phyloP scores from a whole-genome alignment of 805 yeast species.

The Candida fluviatilis region DNA sequence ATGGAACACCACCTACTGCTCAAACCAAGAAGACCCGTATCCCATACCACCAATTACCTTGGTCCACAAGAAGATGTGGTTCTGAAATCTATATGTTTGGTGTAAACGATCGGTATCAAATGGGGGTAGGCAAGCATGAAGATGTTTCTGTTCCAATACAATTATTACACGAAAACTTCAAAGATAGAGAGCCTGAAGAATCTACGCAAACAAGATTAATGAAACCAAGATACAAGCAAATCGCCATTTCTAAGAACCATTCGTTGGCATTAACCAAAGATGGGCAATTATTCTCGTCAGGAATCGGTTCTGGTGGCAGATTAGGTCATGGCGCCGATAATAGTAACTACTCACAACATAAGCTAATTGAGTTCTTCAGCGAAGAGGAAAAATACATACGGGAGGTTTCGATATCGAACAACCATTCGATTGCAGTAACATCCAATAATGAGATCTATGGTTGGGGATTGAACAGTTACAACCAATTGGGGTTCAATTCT shows the following conservation, averaged over 20 bases:
- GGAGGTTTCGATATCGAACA: conserved; percentile 52
- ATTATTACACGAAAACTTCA: conserved; percentile 27
- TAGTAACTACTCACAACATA: conserved; percentile 39
- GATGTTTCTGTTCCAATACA: conserved; percentile 40
- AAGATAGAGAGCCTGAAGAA: conserved; percentile 7
- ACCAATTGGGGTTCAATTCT: conserved; percentile 56
- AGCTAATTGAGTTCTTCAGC: conserved; percentile 35
- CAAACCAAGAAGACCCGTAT: too few relatives aligned
- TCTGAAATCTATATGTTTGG: conserved; percentile 61
- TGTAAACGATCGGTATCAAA: conserved; percentile 53
- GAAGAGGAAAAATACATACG: conserved; percentile 17
- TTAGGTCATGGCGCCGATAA: conserved; percentile 53
- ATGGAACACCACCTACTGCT: too few relatives aligned
- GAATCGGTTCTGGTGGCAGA: conserved; percentile 68
- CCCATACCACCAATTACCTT: conserved; percentile 7
- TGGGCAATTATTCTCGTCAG: conserved; percentile 55
- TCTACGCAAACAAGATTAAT: conserved; percentile 12
- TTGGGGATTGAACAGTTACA: conserved; percentile 74
- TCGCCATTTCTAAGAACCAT: conserved; percentile 62
- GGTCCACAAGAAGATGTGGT: conserved; percentile 48
- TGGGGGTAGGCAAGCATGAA: conserved; percentile 64
- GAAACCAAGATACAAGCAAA: conserved; percentile 43
- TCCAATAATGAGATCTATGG: conserved; percentile 52
- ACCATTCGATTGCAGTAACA: conserved; percentile 63
- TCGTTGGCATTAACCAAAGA: conserved; percentile 55